Base-by-base conservation (phyloP, 805 yeast species). In the Metschnikowia amazonensis region DNA sequence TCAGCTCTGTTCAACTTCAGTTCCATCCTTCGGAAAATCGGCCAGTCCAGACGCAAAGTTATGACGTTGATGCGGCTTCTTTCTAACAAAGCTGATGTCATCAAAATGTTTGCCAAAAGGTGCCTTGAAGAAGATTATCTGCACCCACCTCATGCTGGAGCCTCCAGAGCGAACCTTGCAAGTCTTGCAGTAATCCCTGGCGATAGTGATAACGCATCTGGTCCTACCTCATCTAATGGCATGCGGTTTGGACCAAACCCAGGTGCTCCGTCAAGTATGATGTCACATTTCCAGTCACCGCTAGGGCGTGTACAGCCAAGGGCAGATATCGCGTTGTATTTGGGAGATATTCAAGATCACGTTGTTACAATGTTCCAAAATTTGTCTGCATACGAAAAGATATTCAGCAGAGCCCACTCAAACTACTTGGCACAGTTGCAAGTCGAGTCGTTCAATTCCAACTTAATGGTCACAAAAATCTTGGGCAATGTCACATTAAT, bases 291-390 rank as follows among this genome's bases (percentile, higher is more conserved):
- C 45, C 65, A 55, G 36, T 54, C 53, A 31, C 50, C 53, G 21
- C 55, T 44, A 9, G 57, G 56, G 30, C 60, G 60, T 10, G 65
- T 69, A 1, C 72, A 82, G 56, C 96, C 97, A 42, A 77, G 95
- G 58, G 92, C 86, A 23, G 97, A 92, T 58, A 90, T 90, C 66
- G 96, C 95, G 0, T 73, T 90, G 52, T 92, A 88, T 64, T 68
- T 90, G 50, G 97, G 97, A 46, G 98, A 90, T 79, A 90, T 90
- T 61, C 97, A 89, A 68, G 97, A 90, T 75, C 98, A 90, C 77
- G 86, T 92, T 59, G 82, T 90, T 47, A 92, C 98, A 14, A 92
- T 92, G 97, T 86, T 81, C 66, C 97, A 89, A 68, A 90, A 89
- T 60, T 75, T 92, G 61, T 66, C 84, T 35, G 86, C 95, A 3